Base-by-base conservation (phyloP, 176 grass and related monocot species). In the Ananas comosus region DNA sequence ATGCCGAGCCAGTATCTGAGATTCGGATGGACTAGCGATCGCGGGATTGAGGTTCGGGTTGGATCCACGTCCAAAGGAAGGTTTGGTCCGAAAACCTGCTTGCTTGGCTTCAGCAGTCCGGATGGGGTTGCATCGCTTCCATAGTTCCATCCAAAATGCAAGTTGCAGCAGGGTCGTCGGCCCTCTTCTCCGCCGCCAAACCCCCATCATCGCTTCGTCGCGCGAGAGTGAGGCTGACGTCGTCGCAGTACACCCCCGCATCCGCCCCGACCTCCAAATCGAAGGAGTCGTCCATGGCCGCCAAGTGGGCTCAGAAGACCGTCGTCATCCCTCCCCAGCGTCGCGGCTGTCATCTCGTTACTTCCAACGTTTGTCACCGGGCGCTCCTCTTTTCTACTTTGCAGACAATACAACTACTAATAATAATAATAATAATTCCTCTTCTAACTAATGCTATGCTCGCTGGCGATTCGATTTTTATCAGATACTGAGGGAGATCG, bases 301-400 rank as follows among this genome's bases (percentile, higher is more conserved):
- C 79, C 65, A 86, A 85, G 28, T 97, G 93, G 93, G 81, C 93
- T 51, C 93, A 97, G 81, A 97, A 68, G 82, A 92, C 86, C 23
- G 74, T 97, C 47, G 80, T 97, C 67, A 77, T 97, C 80, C 93
- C 93, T 51, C 72, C 83, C 21, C 86, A 92, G 68, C 75, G 89
- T 68, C 93, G 93, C 66, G 93, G 93, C 3, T 97, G 93, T 77
- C 89, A 92, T 73, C 89, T 97, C 81, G 81, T 97, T 77, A 97
- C 93, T 75, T 50, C 84, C 58, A 88, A 83, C 82, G 89, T 42
- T 42, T 42, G 33, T 42, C 1, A 42, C 33, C 33, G 33, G 33
- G 33, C 33, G 56, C 17, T 61, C 21, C 56, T 18, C n/a, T 21
- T 61, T 61, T 18, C 17, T 61, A 10, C 17, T 18, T 42, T 42